These are phyloP conservation scores for Chytriomyces hyalinus DNA, from an alignment of 192 early-diverging fungal species.

Conservation along the genomic window DNA sequence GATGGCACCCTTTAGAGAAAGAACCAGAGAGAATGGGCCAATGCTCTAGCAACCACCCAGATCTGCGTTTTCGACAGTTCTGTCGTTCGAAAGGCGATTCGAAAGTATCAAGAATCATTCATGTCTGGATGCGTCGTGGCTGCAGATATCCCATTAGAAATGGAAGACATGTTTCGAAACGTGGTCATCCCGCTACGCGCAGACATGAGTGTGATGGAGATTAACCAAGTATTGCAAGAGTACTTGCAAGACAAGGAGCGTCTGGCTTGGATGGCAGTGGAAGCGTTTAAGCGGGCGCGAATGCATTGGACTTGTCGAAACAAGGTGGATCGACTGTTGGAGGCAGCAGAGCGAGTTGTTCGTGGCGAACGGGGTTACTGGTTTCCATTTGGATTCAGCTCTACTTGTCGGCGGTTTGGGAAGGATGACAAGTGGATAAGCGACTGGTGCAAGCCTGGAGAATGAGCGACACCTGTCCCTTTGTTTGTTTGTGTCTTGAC, in stretches of 20 bases:
- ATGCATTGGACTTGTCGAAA: constrained; percentile 32
- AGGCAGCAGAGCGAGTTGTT: constrained; percentile 16
- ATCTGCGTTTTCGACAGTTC: constrained; percentile 32
- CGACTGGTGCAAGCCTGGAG: constrained; percentile 17
- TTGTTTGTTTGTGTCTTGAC: background rate
- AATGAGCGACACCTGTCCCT: background rate
- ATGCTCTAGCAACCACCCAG: constrained; percentile 24
- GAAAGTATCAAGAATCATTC: constrained; percentile 27
- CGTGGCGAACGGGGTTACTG: constrained; percentile 21
- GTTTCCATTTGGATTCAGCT: constrained; percentile 26
- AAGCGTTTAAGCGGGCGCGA: constrained; percentile 26
- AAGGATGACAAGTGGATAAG: constrained; percentile 5
- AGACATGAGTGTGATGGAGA: constrained; percentile 12
- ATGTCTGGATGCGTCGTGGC: constrained; percentile 27
- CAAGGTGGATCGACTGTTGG: constrained; percentile 25
- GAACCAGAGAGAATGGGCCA: constrained; percentile 19
- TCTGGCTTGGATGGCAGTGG: constrained; percentile 25
- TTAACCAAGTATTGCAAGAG: constrained; percentile 15
- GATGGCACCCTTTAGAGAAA: background rate
- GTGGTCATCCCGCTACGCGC: constrained; percentile 21
- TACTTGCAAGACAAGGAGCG: constrained; percentile 24
- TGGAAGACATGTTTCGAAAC: constrained; percentile 23
- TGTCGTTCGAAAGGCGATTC: constrained; percentile 19
- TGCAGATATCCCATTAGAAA: constrained; percentile 19
- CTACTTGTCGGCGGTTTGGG: constrained; percentile 18